Evolutionary conservation across 192 early-diverging fungal genomes (phyloP).

Genomic region (Tieghemiomyces parasiticus): DNA sequence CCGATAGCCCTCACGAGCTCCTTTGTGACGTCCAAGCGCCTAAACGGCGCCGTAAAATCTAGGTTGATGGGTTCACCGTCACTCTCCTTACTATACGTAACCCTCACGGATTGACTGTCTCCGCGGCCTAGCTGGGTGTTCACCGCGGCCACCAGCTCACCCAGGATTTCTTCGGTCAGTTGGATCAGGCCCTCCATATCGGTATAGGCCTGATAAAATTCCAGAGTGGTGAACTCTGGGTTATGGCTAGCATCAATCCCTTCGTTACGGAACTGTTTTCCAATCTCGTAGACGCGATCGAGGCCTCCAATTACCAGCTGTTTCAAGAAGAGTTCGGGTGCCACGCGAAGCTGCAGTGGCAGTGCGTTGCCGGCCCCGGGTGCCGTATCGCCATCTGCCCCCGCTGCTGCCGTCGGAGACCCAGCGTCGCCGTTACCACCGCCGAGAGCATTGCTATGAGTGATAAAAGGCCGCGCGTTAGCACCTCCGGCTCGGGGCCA

Average conservation of each 20-base stretch:
- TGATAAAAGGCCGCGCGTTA: slow-evolving; percentile 63
- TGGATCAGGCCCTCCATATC: slow-evolving; percentile 49
- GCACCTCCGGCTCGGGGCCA: slow-evolving; percentile 62
- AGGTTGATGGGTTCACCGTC: slow-evolving; percentile 16
- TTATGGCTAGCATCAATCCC: slow-evolving; percentile 79
- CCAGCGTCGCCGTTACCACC: slow-evolving; percentile 19
- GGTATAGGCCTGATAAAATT: slow-evolving; percentile 73
- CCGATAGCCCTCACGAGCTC: slow-evolving; percentile 24
- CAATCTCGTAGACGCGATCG: slow-evolving; percentile 76
- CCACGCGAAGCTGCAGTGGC: slow-evolving; percentile 55
- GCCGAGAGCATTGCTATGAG: slow-evolving; percentile 43
- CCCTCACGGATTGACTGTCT: no score
- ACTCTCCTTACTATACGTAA: neutral
- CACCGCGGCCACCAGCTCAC: slow-evolving; percentile 18
- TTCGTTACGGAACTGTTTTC: slow-evolving; percentile 85
- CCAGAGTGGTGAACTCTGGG: slow-evolving; percentile 84
- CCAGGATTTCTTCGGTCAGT: slow-evolving; percentile 54
- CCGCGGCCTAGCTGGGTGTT: slow-evolving; percentile 14
- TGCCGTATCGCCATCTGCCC: neutral
- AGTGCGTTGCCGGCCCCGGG: neutral
- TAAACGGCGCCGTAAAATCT: slow-evolving; percentile 37
- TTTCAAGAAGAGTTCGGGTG: slow-evolving; percentile 78
- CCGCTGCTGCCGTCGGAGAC: neutral
- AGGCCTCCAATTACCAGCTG: slow-evolving; percentile 76
- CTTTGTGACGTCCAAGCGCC: slow-evolving; percentile 37